These are phyloP conservation scores for Leccinum broughii DNA, from an alignment of 768 basidiomycete species.

Conservation along the genomic window DNA sequence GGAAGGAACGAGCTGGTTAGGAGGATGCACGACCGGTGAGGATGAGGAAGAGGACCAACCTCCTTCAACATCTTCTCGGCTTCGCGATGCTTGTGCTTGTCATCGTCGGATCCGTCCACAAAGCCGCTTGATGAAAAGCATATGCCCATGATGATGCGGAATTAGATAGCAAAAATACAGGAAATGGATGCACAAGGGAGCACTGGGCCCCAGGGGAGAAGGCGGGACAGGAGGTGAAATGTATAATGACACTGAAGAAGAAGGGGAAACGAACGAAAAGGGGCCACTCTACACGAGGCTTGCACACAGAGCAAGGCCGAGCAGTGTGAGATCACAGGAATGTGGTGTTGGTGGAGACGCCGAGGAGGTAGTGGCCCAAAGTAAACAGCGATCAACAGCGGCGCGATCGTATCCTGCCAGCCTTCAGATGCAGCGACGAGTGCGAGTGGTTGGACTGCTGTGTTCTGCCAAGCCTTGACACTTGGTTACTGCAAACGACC, in stretches of 20 bases:
- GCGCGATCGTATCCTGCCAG: slow-evolving; percentile 2
- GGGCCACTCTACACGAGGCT: slow-evolving; percentile 12
- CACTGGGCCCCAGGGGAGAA: slow-evolving; percentile 14
- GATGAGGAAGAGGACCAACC: slow-evolving; percentile 40
- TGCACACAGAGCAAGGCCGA: slow-evolving; percentile 20
- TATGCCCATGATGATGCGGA: slow-evolving; percentile 57
- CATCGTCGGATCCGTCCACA: slow-evolving; percentile 66
- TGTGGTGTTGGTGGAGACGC: not conserved
- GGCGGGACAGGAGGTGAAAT: slow-evolving; percentile 1
- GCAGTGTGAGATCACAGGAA: slow-evolving; percentile 9
- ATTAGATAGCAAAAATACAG: slow-evolving; percentile 8
- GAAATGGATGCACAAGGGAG: slow-evolving; percentile 6
- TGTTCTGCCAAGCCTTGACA: not conserved
- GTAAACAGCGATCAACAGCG: slow-evolving; percentile 28
- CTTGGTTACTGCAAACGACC: not conserved
- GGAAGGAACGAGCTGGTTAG: slow-evolving; percentile 1
- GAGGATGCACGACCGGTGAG: not conserved
- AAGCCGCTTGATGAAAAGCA: slow-evolving; percentile 66
- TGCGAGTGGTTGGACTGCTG: not conserved
- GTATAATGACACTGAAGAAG: not conserved
- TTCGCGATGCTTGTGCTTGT: slow-evolving; percentile 62
- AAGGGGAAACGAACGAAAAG: not conserved
- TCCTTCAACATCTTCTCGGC: slow-evolving; percentile 80
- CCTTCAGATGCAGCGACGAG: too few species aligned
- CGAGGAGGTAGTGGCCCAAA: not conserved